A percentile compares a stretch with the other conserved stretches of the same genome.
These are phyloP conservation scores for Miscanthus lutarioriparius DNA, from an alignment of 176 grass and related monocot species.

Conservation along the genomic window DNA sequence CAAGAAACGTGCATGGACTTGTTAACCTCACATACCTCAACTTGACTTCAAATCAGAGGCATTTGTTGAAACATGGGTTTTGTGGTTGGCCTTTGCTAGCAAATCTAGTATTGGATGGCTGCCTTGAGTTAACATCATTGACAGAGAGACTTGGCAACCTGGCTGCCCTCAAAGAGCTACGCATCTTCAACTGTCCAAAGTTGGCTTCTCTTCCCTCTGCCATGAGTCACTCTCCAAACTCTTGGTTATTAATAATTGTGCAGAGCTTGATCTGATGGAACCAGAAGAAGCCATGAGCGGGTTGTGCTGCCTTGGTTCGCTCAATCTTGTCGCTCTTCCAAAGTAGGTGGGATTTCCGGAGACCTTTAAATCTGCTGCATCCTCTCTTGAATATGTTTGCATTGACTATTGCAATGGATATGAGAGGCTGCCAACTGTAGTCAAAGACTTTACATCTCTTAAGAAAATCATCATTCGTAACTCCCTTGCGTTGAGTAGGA, in stretches of 20 bases:
- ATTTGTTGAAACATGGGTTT: not conserved
- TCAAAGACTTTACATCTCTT: not conserved
- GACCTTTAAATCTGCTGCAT: slow-evolving; percentile 2
- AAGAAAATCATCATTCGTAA: not conserved
- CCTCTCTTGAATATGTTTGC: not conserved
- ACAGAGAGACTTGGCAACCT: not conserved
- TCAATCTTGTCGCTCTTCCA: not conserved
- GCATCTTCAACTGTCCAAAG: not conserved
- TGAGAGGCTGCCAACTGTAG: not conserved
- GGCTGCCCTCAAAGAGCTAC: not conserved
- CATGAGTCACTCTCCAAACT: not conserved
- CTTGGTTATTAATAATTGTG: not conserved
- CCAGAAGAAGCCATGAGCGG: not conserved
- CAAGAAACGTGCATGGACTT: not conserved
- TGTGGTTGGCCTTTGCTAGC: not conserved
- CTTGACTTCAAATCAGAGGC: slow-evolving; percentile 8
- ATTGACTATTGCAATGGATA: not conserved
- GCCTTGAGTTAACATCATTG: not conserved
- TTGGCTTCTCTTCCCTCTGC: not conserved
- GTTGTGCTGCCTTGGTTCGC: not conserved
- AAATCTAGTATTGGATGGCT: not conserved
- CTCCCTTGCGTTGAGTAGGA: not conserved
- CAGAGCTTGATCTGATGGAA: not conserved
- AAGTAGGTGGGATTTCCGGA: not conserved
- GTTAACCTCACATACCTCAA: not conserved